Conservation (phyloP, 1,284 basidiomycete genomes). For the Spongispora temasekensis region DNA sequence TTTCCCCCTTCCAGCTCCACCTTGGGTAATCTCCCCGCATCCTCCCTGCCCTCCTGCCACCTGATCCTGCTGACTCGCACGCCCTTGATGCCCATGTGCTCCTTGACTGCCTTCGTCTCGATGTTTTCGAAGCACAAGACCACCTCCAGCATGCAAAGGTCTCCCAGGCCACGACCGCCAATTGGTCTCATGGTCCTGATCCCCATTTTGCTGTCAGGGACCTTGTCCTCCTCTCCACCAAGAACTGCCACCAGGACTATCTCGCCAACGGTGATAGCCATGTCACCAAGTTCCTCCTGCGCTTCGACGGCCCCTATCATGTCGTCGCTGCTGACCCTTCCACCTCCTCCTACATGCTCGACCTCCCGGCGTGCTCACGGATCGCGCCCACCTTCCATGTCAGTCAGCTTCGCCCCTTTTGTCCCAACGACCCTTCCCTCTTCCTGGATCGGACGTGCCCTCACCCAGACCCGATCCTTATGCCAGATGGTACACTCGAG, state of each 20-base stretch:
- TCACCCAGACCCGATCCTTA: too few relatives aligned
- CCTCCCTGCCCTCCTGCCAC: not conserved
- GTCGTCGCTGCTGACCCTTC: not conserved
- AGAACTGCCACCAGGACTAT: not conserved
- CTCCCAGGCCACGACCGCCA: not conserved
- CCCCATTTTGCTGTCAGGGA: not conserved
- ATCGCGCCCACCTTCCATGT: not conserved
- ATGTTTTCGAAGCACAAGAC: not conserved
- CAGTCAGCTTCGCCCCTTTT: not conserved
- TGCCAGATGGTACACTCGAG: too few relatives aligned
- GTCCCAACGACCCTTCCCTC: not conserved
- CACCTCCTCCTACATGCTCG: not conserved
- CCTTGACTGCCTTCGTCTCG: not conserved
- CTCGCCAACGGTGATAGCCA: not conserved
- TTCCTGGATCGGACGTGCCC: not conserved
- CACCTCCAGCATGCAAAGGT: not conserved
- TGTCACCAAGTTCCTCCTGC: not conserved
- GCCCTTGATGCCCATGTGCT: not conserved
- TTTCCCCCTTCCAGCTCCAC: not conserved
- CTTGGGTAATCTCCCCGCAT: not conserved
- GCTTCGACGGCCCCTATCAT: not conserved
- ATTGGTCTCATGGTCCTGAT: not conserved
- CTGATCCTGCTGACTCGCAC: too few relatives aligned
- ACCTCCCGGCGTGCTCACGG: not conserved
- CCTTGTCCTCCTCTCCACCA: not conserved